Evolutionary conservation across 2,329 filamentous ascomycete genomes (phyloP).

Genomic region (Diaporthe citriasiana): DNA sequence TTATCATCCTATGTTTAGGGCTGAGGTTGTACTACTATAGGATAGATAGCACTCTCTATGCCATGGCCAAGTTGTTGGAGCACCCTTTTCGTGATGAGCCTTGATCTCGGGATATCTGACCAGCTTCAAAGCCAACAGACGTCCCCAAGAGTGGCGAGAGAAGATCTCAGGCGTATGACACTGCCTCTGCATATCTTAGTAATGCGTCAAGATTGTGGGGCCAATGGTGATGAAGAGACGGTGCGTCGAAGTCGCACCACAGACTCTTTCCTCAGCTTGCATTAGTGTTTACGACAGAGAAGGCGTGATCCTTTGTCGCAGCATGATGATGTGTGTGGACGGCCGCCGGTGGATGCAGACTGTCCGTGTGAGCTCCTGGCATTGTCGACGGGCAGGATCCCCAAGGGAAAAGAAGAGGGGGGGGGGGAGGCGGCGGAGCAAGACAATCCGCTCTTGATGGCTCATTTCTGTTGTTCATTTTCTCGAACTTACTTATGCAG

Average conservation of each 20-base stretch:
- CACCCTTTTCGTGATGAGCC: too few relatives aligned
- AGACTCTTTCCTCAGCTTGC: not conserved
- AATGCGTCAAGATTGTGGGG: too few relatives aligned
- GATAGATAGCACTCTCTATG: not conserved
- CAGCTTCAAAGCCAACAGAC: not conserved
- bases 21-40: not conserved
- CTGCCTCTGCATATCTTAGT: not conserved
- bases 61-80: not conserved
- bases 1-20: not conserved
- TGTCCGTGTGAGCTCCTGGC: not conserved
- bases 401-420: too few relatives aligned
- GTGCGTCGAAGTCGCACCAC: not conserved
- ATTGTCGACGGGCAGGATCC: not conserved
- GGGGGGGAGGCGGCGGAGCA: not conserved
- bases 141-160: not conserved
- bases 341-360: not conserved
- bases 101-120: not conserved
- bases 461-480: not conserved
- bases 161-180: not conserved
- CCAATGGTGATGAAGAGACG: not conserved
- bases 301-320: not conserved
- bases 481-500: not conserved
- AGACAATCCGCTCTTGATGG: not conserved
- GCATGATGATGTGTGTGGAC: not conserved
- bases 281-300: slow-evolving; percentile 10